Evolutionary conservation across 805 yeast genomes (phyloP), one percentile per base, ranked within the genome.

Genomic region (Ogataea glucozyma): DNA sequence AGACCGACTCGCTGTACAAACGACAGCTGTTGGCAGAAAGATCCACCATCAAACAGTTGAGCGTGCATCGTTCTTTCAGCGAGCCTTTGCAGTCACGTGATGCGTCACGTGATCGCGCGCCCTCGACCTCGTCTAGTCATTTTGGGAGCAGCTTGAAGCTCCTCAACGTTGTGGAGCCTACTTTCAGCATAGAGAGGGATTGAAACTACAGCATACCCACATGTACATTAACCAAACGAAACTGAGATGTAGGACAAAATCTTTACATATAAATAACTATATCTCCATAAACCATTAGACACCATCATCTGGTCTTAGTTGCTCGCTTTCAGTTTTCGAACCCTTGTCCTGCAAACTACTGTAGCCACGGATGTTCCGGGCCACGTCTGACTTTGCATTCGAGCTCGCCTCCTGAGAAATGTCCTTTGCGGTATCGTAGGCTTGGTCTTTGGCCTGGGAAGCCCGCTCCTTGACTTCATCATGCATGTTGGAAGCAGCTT

Each of bases 81-180:
- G 54, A 52, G 16, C 45, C 42, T 7, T 18, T 4, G 18, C 22
- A 19, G 29, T 19, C 29, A 21, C 29, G 40, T 10, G 26, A 44
- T 47, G 46, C 46, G 46, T 49, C 64, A 48, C 8, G 60, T 8
- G 77, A 68, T 47, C 67, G 65, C 49, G 85, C 73, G 60, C 81
- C 65, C 70, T 78, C 78, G 63, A 82, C 95, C 2, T 88, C 85
- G 57, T n/a, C n/a, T n/a, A n/a, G n/a, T n/a, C n/a, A n/a, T n/a
- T n/a, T n/a, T n/a, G 87, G 88, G 31, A 93, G 91, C 2, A 95
- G 96, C 10, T 85, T 90, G 67, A 47, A 45, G 41, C 38, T 51
- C 5, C 46, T 57, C 19, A 44, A 52, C 21, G 46, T 56, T 37
- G 53, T 56, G 20, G 55, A 54, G 41, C 55, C 60, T 1, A 40